Percentiles rank a stretch among this genome's conserved stretches.
phyloP scores from a whole-genome alignment of 176 grass and related monocot species.

The Oryza coarctata region DNA sequence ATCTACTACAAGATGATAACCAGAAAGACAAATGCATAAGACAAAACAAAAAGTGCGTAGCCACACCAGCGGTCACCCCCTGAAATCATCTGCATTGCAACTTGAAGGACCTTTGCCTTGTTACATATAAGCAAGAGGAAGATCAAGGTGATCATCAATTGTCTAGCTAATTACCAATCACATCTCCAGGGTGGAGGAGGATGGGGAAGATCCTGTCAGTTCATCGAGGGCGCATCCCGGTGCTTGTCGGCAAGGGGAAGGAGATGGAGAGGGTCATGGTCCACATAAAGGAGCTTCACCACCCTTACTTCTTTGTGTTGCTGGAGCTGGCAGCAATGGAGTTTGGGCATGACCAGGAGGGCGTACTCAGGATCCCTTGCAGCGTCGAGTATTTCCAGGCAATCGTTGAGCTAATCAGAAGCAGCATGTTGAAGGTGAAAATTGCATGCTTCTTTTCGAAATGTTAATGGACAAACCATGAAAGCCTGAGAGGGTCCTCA shows the following conservation, averaged over 20 bases:
- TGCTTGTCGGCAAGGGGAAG: constrained; percentile 39
- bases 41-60: neutral
- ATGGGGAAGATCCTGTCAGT: constrained; percentile 30
- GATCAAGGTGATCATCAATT: neutral
- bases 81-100: neutral
- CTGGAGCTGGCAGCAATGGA: constrained; percentile 54
- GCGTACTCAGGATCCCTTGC: constrained; percentile 54
- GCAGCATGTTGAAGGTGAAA: neutral
- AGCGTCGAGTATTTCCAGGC: constrained; percentile 17
- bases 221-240: constrained; percentile 40
- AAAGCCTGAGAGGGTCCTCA: neutral
- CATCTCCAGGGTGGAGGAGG: too few relatives aligned
- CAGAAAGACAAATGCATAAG: neutral
- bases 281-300: constrained; percentile 35
- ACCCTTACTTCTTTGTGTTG: constrained; percentile 42
- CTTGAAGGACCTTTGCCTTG: neutral
- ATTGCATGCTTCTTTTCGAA: neutral
- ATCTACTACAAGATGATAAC: neutral
- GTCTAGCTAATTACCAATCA: neutral
- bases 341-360: constrained; percentile 58
- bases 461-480: neutral
- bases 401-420: constrained; percentile 36
- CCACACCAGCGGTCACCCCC: neutral
- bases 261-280: constrained; percentile 24
- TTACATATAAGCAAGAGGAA: constrained; percentile 16